Evolutionary conservation across 2,329 filamentous ascomycete species (phyloP).

Genomic region (Phyllosticta citribraziliensis): DNA sequence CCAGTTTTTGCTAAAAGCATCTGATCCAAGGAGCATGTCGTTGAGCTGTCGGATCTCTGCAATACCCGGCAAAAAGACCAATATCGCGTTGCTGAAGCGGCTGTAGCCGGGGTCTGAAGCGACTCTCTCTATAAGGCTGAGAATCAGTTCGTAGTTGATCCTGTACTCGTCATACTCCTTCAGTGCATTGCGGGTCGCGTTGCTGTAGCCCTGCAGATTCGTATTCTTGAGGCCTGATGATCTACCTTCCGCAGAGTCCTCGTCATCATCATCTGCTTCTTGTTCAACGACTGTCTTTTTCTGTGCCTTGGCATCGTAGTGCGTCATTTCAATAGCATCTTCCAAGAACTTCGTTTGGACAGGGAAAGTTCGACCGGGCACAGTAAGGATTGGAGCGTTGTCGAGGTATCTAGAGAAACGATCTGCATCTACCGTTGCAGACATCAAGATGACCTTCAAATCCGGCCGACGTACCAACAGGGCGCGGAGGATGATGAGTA

Average conservation of each 20-base stretch:
- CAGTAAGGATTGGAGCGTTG: constrained; percentile 75
- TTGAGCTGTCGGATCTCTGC: constrained; percentile 85
- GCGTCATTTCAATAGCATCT: constrained; percentile 81
- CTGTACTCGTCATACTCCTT: constrained; percentile 78
- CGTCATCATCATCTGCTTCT: constrained; percentile 34
- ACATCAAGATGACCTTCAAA: constrained; percentile 93
- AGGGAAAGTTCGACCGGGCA: constrained; percentile 88
- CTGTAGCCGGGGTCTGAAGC: constrained; percentile 56
- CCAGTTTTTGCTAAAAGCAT: constrained; percentile 68
- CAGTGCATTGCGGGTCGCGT: constrained; percentile 64
- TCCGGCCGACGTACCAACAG: constrained; percentile 67
- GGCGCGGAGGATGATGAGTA: constrained; percentile 83
- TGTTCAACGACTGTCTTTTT: constrained; percentile 32
- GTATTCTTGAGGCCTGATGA: constrained; percentile 43
- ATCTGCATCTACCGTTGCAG: constrained; percentile 87
- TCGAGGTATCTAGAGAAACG: constrained; percentile 83
- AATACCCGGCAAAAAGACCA: constrained; percentile 93
- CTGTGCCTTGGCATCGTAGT: constrained; percentile 43
- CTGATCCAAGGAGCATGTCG: constrained; percentile 70
- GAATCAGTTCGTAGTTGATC: constrained; percentile 80
- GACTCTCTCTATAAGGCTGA: constrained; percentile 68
- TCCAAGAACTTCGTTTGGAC: constrained; percentile 83
- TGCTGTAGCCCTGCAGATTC: constrained; percentile 62
- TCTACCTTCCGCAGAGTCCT: constrained; percentile 38
- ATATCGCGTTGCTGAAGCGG: constrained; percentile 74